Evolutionary conservation across 331 rosid species (phyloP).

Genomic region (Pyrus hybrid): DNA sequence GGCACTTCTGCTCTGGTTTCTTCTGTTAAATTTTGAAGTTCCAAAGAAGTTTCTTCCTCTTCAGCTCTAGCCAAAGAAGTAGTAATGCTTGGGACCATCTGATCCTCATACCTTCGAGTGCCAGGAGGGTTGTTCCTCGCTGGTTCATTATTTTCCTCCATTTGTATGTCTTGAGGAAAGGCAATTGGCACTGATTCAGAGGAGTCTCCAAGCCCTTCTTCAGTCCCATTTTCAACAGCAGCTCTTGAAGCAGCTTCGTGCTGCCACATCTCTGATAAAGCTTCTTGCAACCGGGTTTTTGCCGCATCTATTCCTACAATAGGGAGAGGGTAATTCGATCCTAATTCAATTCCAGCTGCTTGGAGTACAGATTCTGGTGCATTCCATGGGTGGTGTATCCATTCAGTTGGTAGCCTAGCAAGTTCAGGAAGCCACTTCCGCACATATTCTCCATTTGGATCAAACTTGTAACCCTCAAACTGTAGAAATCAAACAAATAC

Average conservation of each 20-base stretch:
- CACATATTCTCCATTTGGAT: conserved; percentile 84
- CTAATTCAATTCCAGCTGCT: conserved; percentile 90
- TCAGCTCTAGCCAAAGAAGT: conserved; percentile 53
- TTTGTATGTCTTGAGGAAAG: conserved; percentile 66
- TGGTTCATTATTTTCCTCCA: conserved; percentile 65
- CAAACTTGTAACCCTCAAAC: conserved; percentile 85
- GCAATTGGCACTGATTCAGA: conserved; percentile 50
- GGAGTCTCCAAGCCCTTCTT: conserved; percentile 96
- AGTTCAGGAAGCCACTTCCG: conserved; percentile 96
- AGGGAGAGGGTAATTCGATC: conserved; percentile 88
- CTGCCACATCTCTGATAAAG: conserved; percentile 66
- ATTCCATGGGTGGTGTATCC: conserved; percentile 98
- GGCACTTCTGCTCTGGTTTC: conserved; percentile 82
- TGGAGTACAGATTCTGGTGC: conserved; percentile 81
- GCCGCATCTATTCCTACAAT: conserved; percentile 71
- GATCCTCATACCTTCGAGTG: conserved; percentile 61
- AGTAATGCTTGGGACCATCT: conserved; percentile 90
- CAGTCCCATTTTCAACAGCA: conserved; percentile 68
- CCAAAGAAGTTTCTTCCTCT: conserved; percentile 61
- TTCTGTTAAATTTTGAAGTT: conserved; percentile 29
- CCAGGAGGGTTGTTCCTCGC: conserved; percentile 39
- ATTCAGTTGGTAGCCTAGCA: conserved; percentile 81
- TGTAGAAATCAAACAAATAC: conserved; percentile 17
- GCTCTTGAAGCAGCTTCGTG: conserved; percentile 84
- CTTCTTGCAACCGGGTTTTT: conserved; percentile 63